phyloP scores from a whole-genome alignment of 2,329 filamentous ascomycete species.

The Penicillium sp. region DNA sequence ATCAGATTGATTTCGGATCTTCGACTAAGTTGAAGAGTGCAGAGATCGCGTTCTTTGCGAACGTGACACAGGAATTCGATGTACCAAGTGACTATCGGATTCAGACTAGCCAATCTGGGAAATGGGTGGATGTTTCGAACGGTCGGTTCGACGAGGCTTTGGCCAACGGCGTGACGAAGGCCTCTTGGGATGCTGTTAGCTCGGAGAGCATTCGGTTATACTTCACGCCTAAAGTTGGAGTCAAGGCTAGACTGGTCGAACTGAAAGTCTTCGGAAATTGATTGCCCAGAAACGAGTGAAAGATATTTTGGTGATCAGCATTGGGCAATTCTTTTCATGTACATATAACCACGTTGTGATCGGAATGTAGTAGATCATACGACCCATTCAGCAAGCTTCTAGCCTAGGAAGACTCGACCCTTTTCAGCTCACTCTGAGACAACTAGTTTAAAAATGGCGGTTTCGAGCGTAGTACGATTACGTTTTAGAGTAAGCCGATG shows the following conservation, averaged over 20 bases:
- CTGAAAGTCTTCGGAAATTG: background rate
- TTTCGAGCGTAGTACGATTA: no score
- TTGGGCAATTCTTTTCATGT: no score
- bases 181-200: slow-evolving; percentile 12
- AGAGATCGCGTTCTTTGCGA: slow-evolving; percentile 21
- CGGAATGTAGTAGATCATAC: no score
- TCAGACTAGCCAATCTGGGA: slow-evolving; percentile 7
- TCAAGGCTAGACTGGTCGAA: background rate
- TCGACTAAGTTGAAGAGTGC: slow-evolving; percentile 3
- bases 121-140: slow-evolving; percentile 16
- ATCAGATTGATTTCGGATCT: slow-evolving; percentile 14
- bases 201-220: slow-evolving; percentile 12
- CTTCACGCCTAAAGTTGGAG: slow-evolving; percentile 11
- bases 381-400: no score
- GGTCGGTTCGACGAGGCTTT: slow-evolving; percentile 7
- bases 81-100: slow-evolving; percentile 14
- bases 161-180: slow-evolving; percentile 20
- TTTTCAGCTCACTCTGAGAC: no score
- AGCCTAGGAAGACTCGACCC: no score
- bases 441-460: no score
- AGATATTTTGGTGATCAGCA: no score
- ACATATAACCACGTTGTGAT: no score
- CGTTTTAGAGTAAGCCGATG: no score
- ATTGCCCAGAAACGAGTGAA: background rate
- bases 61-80: slow-evolving; percentile 14